Percentiles rank a stretch among this genome's conserved stretches.
Conservation (phyloP, 164 flowering plant species). For the Aristolochia fimbriata region DNA sequence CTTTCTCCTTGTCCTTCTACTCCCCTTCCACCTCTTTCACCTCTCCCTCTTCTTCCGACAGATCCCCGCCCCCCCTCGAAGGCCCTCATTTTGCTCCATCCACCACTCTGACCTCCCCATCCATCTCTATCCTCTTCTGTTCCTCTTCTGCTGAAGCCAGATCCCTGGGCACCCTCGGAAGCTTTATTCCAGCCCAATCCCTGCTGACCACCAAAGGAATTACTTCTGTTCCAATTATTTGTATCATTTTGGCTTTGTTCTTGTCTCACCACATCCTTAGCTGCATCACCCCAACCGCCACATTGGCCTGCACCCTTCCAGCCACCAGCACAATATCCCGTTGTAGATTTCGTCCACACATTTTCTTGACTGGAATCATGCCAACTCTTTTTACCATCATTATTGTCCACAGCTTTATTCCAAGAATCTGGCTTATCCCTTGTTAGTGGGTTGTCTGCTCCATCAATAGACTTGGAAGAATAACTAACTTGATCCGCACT, state of each 20-base stretch:
- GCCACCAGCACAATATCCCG: slow-evolving; percentile 19
- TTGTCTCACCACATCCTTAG: slow-evolving; percentile 4
- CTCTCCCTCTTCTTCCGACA: slow-evolving; percentile 24
- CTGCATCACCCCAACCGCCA: slow-evolving; percentile 20
- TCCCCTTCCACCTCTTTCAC: neutral
- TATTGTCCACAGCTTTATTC: slow-evolving; percentile 16
- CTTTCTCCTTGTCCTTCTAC: neutral
- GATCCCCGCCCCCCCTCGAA: slow-evolving; percentile 29
- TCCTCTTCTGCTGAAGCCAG: slow-evolving; percentile 6
- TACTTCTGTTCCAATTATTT: slow-evolving; percentile 18
- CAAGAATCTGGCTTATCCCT: slow-evolving; percentile 9
- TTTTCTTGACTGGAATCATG: slow-evolving; percentile 9
- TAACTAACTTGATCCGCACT: slow-evolving; percentile 11
- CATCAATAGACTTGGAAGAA: slow-evolving; percentile 14
- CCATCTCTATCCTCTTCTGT: neutral
- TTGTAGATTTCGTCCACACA: slow-evolving; percentile 14
- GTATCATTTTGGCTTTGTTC: slow-evolving; percentile 8
- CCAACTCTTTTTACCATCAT: slow-evolving; percentile 3
- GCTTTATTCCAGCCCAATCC: slow-evolving; percentile 16
- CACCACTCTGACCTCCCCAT: slow-evolving; percentile 7
- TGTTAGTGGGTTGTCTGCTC: slow-evolving; percentile 15
- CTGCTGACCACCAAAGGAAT: slow-evolving; percentile 10
- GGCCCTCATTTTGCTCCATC: slow-evolving; percentile 14
- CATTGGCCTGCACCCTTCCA: neutral
- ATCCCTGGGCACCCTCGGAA: slow-evolving; percentile 10